Base-by-base conservation (phyloP, 768 basidiomycete species). In the Hygrocybe punicea region DNA sequence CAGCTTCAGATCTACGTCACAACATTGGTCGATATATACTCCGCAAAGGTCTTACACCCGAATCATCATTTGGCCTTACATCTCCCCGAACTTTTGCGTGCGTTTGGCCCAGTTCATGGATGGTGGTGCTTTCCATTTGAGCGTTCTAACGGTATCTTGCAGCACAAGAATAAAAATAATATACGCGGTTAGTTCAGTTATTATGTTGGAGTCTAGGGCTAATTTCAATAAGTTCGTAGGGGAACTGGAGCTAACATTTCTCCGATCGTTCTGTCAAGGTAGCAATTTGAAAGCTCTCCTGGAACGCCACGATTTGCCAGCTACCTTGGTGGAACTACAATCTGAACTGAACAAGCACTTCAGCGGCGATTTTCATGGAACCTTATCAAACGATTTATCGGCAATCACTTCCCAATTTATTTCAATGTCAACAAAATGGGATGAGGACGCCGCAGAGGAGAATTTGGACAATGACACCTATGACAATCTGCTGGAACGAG, bases 81-180 rank as follows among this genome's bases (percentile, higher is more conserved):
- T 40, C 50, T 73, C 1, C 29, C 59, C 2, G 57, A 64, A 2
- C 71, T 67, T 48, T 48, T 74, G 1, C 11, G 11, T 0, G 24
- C 55, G 6, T 75, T 68, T 55, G 73, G 76, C 0, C 75, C 73
- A 4, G 58, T 67, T 29, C 65, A 70, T 56, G 62, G 63, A 0
- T 74, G 71, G 72, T 71, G 75, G 66, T 65, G 68, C 45, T 75
- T 72, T 51, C 67, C 68, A 2, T 70, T 71, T 40, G 65, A 74
- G 53, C 14, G 65, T 2, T 51, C 66, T 5, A 72, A 67, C 16
- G 65, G 72, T 0, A 44, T 48, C 6, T 33, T 71, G 23, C 67
- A 71, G 40, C 50, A 60, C 1, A 42, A 64, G 13, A 58, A 57
- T 16, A 70, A 65, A 7, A 66, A 69, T 49, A 4, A 52, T 16